A percentile compares a stretch with the other conserved stretches of the same genome.
phyloP scores from a whole-genome alignment of 2,329 filamentous ascomycete species.

The Sporothrix sp. region DNA sequence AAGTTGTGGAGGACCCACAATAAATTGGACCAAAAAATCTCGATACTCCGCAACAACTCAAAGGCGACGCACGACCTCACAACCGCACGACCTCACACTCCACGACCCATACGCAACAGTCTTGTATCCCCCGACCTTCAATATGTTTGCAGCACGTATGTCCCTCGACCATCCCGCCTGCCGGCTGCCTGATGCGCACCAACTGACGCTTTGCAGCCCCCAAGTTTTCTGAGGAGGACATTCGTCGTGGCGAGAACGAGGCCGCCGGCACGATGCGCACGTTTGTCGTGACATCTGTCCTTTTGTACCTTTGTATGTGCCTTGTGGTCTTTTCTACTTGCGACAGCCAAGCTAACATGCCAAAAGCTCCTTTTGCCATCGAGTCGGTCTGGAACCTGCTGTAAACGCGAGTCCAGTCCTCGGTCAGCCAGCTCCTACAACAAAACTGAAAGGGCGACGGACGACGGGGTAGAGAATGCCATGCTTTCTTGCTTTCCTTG shows the following conservation, averaged over 20 bases:
- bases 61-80: not conserved
- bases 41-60: not conserved
- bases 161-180: slow-evolving; percentile 10
- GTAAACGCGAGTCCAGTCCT: too few species aligned
- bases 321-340: not conserved
- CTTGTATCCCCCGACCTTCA: slow-evolving; percentile 19
- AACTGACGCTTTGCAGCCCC: slow-evolving; percentile 27
- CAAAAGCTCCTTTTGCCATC: slow-evolving; percentile 52
- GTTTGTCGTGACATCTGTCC: slow-evolving; percentile 53
- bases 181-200: not conserved
- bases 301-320: slow-evolving; percentile 69
- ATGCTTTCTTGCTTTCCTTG: too few species aligned
- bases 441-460: too few species aligned
- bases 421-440: too few species aligned
- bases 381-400: slow-evolving; percentile 33
- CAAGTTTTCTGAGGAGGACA: slow-evolving; percentile 60
- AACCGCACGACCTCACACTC: not conserved
- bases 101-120: not conserved
- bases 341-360: too few species aligned
- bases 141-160: slow-evolving; percentile 57
- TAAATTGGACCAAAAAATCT: not conserved
- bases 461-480: not conserved
- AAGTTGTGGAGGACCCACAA: not conserved
- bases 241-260: slow-evolving; percentile 57
- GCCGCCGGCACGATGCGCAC: slow-evolving; percentile 58